Evolutionary conservation across 306 rosid genomes (phyloP), one percentile per base, ranked within the genome.

Genomic region (Hylodesmum podocarpum): DNA sequence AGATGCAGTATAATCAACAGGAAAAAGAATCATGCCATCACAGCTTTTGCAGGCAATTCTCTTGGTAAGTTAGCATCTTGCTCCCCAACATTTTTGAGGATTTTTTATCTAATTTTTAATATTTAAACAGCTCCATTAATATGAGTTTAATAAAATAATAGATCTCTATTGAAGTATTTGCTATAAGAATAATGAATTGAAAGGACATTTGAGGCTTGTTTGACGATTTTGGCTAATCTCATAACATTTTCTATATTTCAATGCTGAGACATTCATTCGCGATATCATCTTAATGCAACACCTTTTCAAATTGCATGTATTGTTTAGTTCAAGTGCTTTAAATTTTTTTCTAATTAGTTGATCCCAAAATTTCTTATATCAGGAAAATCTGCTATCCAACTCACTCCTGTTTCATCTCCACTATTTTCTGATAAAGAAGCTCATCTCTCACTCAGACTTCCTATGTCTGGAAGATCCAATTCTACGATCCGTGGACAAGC

Each of bases 401-500:
- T 80, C 19, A 75, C 84, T 14, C 70, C 86, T 36, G 76, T 69
- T 65, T 53, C 92, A 13, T 80, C 89, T 2, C 68, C 80, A 27
- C 47, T 78, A 8, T 72, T 79, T 46, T 9, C 57, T 7, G 90
- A 77, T 34, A 73, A 73, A 40, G 80, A 73, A 75, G 84, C 75
- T 3, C 34, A 41, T 33, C 75, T 19, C 66, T 82, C 77, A 19
- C 81, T 57, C 41, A 28, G 19, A 72, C 34, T 61, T 67, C 89
- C 87, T 18, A 0, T 75, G 27, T 69, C 84, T 16, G 61, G 53
- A 25, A 83, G 74, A 70, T 25, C 66, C 46, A 63, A 40, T 65
- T 81, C 82, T 74, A 19, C 57, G 31, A 86, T 73, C 40, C 11
- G 73, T 15, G 50, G 76, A 18, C 96, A 78, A 69, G 92, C 97